Conservation (phyloP, 495 filamentous ascomycete species). For the Aspergillus kassunensis region DNA sequence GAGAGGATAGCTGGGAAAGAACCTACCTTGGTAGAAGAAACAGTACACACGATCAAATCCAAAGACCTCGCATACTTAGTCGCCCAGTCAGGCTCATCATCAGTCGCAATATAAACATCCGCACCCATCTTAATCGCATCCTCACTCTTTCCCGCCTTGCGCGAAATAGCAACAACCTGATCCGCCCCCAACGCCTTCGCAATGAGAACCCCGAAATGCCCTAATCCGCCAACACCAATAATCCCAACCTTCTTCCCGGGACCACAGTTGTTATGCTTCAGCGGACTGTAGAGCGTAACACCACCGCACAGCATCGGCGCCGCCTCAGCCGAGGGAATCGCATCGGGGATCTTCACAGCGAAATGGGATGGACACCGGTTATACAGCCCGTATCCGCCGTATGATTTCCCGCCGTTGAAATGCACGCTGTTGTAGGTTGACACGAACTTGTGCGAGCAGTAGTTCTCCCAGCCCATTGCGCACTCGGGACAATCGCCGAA, state of each 20-base stretch:
- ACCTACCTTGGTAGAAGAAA: conserved; percentile 57
- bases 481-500: conserved; percentile 67
- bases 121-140: conserved; percentile 62
- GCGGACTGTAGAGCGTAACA: conserved; percentile 71
- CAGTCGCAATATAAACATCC: conserved; percentile 76
- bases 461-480: conserved; percentile 55
- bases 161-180: conserved; percentile 74
- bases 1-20: neutral
- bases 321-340: conserved; percentile 51
- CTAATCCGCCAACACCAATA: conserved; percentile 78
- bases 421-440: conserved; percentile 39
- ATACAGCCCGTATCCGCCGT: conserved; percentile 71
- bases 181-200: conserved; percentile 68
- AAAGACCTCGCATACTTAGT: conserved; percentile 60
- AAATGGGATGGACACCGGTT: conserved; percentile 69
- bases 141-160: conserved; percentile 59
- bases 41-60: conserved; percentile 81
- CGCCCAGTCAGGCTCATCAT: conserved; percentile 72
- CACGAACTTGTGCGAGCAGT: conserved; percentile 60
- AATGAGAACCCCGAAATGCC: conserved; percentile 62
- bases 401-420: conserved; percentile 54
- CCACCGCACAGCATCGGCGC: conserved; percentile 88
- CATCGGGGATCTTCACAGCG: conserved; percentile 74
- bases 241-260: conserved; percentile 83
- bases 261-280: conserved; percentile 68